phyloP scores from a whole-genome alignment of 1,139 yeast species.

The Diutina scorzettiae region DNA sequence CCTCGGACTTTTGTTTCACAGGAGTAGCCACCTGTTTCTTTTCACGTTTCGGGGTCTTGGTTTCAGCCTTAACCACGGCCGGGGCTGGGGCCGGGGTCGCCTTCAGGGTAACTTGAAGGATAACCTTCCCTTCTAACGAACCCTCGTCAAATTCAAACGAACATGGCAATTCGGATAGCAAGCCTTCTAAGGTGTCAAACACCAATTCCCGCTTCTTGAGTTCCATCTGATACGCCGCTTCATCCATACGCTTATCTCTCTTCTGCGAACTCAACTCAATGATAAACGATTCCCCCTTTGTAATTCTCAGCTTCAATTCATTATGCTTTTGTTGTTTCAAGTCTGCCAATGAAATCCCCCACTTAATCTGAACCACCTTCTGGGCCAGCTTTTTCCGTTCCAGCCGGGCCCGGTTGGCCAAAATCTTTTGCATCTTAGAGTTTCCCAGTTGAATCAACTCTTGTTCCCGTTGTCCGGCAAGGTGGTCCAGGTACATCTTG shows the following conservation, averaged over 20 bases:
- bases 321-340: conserved; percentile 25
- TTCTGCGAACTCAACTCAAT: conserved; percentile 9
- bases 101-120: conserved; percentile 11
- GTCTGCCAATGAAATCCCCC: conserved; percentile 31
- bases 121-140: conserved; percentile 13
- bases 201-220: conserved; percentile 21
- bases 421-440: conserved; percentile 18
- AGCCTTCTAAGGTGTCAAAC: conserved; percentile 14
- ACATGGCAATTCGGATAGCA: conserved; percentile 22
- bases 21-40: conserved; percentile 4
- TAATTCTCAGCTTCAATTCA: conserved; percentile 22
- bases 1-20: conserved; percentile 13
- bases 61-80: no score
- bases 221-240: conserved; percentile 18
- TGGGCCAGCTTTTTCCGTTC: conserved; percentile 27
- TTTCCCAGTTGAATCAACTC: conserved; percentile 27
- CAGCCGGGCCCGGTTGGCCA: conserved; percentile 18
- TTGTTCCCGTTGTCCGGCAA: conserved; percentile 22
- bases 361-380: conserved; percentile 22
- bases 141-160: conserved; percentile 21
- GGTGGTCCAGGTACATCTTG: conserved; percentile 18
- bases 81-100: not conserved
- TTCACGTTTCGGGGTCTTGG: conserved; percentile 10
- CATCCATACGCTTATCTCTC: conserved; percentile 6
- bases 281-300: conserved; percentile 24